Evolutionary conservation across 2,329 filamentous ascomycete species (phyloP).

Genomic region (Pseudopyrenochaeta lycopersici): DNA sequence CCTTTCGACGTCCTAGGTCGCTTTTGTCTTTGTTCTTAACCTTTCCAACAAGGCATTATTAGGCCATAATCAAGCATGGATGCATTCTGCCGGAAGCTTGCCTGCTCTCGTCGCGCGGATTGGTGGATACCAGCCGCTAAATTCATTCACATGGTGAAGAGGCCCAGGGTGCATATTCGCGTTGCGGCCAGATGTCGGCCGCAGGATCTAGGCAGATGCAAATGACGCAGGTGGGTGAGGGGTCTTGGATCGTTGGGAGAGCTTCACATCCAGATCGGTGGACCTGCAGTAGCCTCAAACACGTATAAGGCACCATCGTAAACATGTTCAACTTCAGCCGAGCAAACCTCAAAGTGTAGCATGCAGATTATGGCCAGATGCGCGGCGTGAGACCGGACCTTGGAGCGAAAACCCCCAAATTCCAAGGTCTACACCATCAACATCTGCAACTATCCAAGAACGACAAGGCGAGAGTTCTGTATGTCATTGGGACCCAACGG

Average conservation of each 20-base stretch:
- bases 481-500: too few relatives aligned
- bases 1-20: neutral
- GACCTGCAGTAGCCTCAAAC: slow-evolving; percentile 36
- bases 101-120: slow-evolving; percentile 1
- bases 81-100: slow-evolving; percentile 1
- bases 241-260: slow-evolving; percentile 10
- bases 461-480: too few relatives aligned
- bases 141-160: neutral
- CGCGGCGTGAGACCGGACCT: neutral
- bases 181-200: slow-evolving; percentile 5
- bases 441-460: neutral
- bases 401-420: too few relatives aligned
- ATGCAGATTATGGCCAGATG: neutral
- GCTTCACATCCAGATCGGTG: slow-evolving; percentile 14
- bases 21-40: neutral
- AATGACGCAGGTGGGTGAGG: slow-evolving; percentile 15
- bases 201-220: slow-evolving; percentile 4
- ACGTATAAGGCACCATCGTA: slow-evolving; percentile 9
- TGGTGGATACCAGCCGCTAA: neutral
- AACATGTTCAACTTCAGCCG: slow-evolving; percentile 2
- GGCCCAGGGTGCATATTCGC: slow-evolving; percentile 6
- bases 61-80: slow-evolving; percentile 1
- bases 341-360: neutral
- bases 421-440: neutral
- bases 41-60: neutral